Evolutionary conservation across 805 yeast species (phyloP).

Genomic region (Torulaspora indica): DNA sequence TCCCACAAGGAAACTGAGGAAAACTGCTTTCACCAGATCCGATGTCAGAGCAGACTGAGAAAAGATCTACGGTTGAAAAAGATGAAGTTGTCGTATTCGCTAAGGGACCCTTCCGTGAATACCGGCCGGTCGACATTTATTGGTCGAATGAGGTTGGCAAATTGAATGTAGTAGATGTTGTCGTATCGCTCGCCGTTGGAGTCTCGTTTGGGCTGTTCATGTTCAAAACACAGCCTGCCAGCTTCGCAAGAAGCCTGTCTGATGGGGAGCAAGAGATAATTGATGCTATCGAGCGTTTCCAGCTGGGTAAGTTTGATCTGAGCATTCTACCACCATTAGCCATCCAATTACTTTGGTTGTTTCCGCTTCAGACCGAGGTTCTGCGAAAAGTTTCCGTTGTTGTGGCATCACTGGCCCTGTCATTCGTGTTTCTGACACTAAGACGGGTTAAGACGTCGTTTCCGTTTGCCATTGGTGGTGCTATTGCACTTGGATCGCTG

Average conservation of each 20-base stretch:
- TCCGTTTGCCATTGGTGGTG: conserved; percentile 39
- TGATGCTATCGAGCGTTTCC: conserved; percentile 12
- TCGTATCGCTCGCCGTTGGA: conserved; percentile 5
- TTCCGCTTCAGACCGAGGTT: conserved; percentile 5
- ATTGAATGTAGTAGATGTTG: conserved; percentile 10
- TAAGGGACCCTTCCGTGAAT: conserved; percentile 17
- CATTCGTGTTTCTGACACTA: conserved; percentile 18
- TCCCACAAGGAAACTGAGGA: not conserved
- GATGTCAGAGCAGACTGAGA: conserved; percentile 1
- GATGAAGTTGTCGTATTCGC: not conserved
- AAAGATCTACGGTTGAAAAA: not conserved
- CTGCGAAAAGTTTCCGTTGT: conserved; percentile 17
- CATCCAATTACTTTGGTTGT: conserved; percentile 22
- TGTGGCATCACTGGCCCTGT: conserved; percentile 14
- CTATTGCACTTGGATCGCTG: conserved; percentile 17
- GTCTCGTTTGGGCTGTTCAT: conserved; percentile 3
- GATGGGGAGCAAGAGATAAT: conserved; percentile 14
- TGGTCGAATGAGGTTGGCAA: conserved; percentile 13
- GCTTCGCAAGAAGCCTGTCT: not conserved
- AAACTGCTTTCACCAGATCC: not conserved
- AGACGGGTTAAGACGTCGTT: conserved; percentile 38
- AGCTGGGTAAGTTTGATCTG: conserved; percentile 18
- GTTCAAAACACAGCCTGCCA: not conserved
- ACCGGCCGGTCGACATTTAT: conserved; percentile 14
- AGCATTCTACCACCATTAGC: conserved; percentile 22